Percentiles rank a stretch among this genome's conserved stretches.
Evolutionary conservation across 371 early-diverging fungal species (phyloP).

Genomic region (Gilbertella persicaria): DNA sequence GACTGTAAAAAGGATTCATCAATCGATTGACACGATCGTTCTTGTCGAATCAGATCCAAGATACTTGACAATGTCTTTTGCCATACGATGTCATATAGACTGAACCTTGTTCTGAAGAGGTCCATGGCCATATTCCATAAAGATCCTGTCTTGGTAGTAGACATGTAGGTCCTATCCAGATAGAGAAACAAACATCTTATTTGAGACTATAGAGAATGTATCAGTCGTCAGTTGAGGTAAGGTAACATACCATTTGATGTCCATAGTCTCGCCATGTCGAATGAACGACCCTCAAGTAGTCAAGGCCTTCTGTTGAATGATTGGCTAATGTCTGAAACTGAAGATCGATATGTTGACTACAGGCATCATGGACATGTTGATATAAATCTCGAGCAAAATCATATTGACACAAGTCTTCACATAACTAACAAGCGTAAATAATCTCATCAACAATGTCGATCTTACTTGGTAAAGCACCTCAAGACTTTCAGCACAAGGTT

Average conservation of each 20-base stretch:
- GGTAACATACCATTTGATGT: conserved; percentile 65
- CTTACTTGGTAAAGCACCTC: conserved; percentile 83
- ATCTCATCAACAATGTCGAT: background rate
- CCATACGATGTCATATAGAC: conserved; percentile 52
- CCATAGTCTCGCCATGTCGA: conserved; percentile 68
- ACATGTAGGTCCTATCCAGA: conserved; percentile 87
- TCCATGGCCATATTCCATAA: conserved; percentile 86
- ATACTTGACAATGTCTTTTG: conserved; percentile 55
- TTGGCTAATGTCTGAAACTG: conserved; percentile 16
- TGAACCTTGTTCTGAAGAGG: conserved; percentile 66
- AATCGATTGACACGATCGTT: conserved; percentile 36
- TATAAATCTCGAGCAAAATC: conserved; percentile 69
- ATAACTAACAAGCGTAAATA: conserved; percentile 41
- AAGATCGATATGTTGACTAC: conserved; percentile 47
- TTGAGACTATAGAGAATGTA: conserved; percentile 52
- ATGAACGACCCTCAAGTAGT: conserved; percentile 59
- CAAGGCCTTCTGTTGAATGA: conserved; percentile 22
- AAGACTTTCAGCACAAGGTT: conserved; percentile 65
- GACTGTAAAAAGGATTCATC: conserved; percentile 52
- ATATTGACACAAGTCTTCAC: conserved; percentile 87
- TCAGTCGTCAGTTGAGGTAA: background rate
- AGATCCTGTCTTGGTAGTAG: conserved; percentile 68
- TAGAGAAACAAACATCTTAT: conserved; percentile 87
- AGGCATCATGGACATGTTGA: conserved; percentile 57
- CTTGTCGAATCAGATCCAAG: conserved; percentile 56